Evolutionary conservation across 805 yeast species (phyloP), one percentile per base, ranked within the genome.

Genomic region (Lachancea fermentati): DNA sequence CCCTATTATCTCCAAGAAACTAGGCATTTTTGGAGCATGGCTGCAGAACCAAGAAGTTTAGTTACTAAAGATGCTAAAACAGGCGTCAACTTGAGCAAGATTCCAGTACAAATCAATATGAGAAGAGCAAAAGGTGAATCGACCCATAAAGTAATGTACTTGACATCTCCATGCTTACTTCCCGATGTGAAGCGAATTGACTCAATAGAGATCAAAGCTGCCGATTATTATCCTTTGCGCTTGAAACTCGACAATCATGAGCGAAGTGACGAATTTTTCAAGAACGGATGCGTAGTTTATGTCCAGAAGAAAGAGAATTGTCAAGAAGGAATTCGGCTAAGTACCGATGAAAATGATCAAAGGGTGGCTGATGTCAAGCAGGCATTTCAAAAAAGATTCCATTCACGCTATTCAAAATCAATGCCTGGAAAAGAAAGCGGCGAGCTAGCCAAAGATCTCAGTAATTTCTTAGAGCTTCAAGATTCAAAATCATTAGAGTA

Each of bases 11-110:
- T 91, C 39, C 95, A 87, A 58, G 96, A 94, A 2, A 64, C 88
- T 28, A 70, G 95, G 31, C 94, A 88, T 58, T 81, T 93, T 48
- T 93, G 97, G 97, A 82, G 88, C 1, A 63, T 93, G 45, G 76
- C 94, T 0, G 81, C 83, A 4, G 88, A 81, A 49, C 82, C 82
- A 2, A 67, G 96, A 43, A 87, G 96, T 57, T 63, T 93, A n/a
- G 73, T 85, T 4, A 72, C 82, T 1, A 70, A 93, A 42, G 87
- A 88, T 55, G 78, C 82, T 6, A 75, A 73, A 15, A 72, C 81
- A 0, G 74, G 69, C 4, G 69, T 66, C 30, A 80, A 87, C 0
- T 67, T 77, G 12, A 70, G 73, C 42, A 49, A 47, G 24, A 47
- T 68, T 60, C 26, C 73, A 63, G 30, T 76, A 58, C 52, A 66